Percentiles rank a stretch among this genome's conserved stretches.
These are phyloP conservation scores for Candida xiaguanensis DNA, from an alignment of 805 yeast genomes.

Conservation along the genomic window DNA sequence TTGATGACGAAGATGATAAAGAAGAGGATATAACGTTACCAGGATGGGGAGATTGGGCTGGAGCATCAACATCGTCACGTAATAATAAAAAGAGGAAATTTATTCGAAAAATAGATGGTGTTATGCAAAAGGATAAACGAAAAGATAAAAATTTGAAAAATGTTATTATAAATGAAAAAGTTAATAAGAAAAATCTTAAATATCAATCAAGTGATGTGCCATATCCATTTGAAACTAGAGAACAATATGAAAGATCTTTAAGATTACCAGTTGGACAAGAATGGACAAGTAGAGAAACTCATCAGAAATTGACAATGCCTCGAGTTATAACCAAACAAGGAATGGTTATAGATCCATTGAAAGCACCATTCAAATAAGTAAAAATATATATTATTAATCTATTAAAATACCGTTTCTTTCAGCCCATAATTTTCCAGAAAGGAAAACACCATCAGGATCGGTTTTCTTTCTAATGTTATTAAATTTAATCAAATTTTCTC, in stretches of 20 bases:
- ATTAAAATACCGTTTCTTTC: conserved; percentile 66
- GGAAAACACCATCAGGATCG: conserved; percentile 81
- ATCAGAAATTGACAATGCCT: conserved; percentile 87
- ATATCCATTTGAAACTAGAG: conserved; percentile 88
- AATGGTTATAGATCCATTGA: conserved; percentile 84
- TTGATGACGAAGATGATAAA: conserved; percentile 79
- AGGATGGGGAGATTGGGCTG: conserved; percentile 99
- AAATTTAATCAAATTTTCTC: conserved; percentile 60
- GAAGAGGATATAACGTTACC: conserved; percentile 84
- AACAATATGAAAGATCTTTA: conserved; percentile 90
- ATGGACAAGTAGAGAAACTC: conserved; percentile 87
- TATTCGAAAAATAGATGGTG: conserved; percentile 72
- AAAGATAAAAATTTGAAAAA: conserved; percentile 70
- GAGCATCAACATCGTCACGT: conserved; percentile 38
- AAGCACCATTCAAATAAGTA: conserved; percentile 67
- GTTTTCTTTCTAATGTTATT: conserved; percentile 58
- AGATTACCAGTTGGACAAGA: conserved; percentile 97
- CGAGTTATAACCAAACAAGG: conserved; percentile 84
- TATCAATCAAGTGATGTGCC: conserved; percentile 91
- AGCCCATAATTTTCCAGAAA: conserved; percentile 79
- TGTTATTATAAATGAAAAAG: conserved; percentile 86
- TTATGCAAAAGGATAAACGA: conserved; percentile 66
- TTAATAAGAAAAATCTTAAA: conserved; percentile 78
- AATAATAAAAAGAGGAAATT: conserved; percentile 59
- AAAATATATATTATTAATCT: conserved; percentile 4